Base-by-base conservation (phyloP, 345 rosid genomes). In the Brassica juncea region DNA sequence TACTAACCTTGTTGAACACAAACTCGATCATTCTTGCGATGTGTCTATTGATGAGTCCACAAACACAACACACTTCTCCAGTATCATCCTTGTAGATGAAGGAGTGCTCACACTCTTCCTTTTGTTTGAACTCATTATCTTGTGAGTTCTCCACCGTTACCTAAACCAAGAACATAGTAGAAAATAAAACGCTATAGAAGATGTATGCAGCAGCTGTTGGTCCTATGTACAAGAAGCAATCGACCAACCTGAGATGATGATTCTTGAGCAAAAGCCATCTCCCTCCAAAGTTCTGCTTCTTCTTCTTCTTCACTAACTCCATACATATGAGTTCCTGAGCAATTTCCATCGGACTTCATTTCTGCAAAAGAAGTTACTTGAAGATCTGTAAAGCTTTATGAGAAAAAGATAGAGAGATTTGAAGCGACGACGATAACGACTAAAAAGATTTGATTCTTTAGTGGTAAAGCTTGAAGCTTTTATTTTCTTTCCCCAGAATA, bases 31-130 rank as follows among this genome's bases (percentile, higher is more conserved):
- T 89, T 42, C 86, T 88, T 58, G 90, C 94, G 37, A 92, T 92
- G 63, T 85, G 83, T 89, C 80, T 87, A 62, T 83, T 79, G 64
- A 92, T 86, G 42, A 92, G 90, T 73, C 99, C 97, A 67, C 99
- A 94, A 55, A 89, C 81, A 28, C 92, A 91, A 81, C 99, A 94
- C 19, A 92, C 97, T 88, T 85, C 89, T 28, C 99, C 99, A 27
- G 86, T 52, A 74, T 94, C 99, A 74, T 94, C 99, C 90, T 87
- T 92, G 84, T 86, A 76, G 70, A 94, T 82, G 81, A 84, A 91
- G 65, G 87, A 88, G 80, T 94, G 99, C 16, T 89, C 94, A 77
- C 99, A 94, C 54, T 80, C 86, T 27, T 86, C 87, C 0, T 71
- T 86, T 72, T 80, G 88, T 52, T 55, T 66, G 58, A 54, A 70